Evolutionary conservation across 2,329 filamentous ascomycete species (phyloP).

Genomic region (Cryphonectria parasitica): DNA sequence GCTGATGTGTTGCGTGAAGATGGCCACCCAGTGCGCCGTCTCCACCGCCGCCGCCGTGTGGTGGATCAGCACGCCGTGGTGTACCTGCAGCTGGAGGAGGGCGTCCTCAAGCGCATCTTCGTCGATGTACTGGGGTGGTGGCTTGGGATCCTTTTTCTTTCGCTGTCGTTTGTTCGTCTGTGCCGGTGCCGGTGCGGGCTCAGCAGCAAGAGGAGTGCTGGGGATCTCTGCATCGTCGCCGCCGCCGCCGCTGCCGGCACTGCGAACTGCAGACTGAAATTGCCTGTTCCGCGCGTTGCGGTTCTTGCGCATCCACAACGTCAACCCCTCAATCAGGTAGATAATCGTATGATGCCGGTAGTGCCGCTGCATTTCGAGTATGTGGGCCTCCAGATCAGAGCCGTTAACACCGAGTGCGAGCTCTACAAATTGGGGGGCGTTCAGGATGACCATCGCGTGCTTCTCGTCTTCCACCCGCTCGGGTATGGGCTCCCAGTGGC

Average conservation of each 20-base stretch:
- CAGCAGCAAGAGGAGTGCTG: conserved; percentile 24
- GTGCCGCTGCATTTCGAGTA: conserved; percentile 55
- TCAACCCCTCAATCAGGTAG: conserved; percentile 74
- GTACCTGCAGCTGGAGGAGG: conserved; percentile 70
- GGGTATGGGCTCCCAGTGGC: conserved; percentile 67
- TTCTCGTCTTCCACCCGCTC: conserved; percentile 58
- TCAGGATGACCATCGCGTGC: conserved; percentile 65
- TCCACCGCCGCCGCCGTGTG: conserved; percentile 65
- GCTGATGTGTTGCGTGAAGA: conserved; percentile 79
- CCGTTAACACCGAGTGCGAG: conserved; percentile 54
- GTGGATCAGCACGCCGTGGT: conserved; percentile 69
- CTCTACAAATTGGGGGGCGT: conserved; percentile 68
- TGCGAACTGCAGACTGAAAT: conserved; percentile 67
- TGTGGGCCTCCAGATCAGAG: conserved; percentile 61
- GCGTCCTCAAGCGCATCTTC: conserved; percentile 73
- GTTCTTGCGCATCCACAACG: conserved; percentile 69
- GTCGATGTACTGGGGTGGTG: conserved; percentile 57
- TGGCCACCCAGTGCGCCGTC: conserved; percentile 72
- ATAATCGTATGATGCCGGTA: conserved; percentile 61
- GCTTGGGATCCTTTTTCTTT: conserved; percentile 45
- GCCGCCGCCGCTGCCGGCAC: conserved; percentile 36
- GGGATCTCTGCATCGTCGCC: conserved; percentile 39
- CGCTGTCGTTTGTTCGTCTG: conserved; percentile 35
- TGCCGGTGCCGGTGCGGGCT: background rate
- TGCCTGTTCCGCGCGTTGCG: conserved; percentile 68